Evolutionary conservation across 2,329 filamentous ascomycete species (phyloP), one percentile per base, ranked within the genome.

Genomic region (Venturia pyrina): DNA sequence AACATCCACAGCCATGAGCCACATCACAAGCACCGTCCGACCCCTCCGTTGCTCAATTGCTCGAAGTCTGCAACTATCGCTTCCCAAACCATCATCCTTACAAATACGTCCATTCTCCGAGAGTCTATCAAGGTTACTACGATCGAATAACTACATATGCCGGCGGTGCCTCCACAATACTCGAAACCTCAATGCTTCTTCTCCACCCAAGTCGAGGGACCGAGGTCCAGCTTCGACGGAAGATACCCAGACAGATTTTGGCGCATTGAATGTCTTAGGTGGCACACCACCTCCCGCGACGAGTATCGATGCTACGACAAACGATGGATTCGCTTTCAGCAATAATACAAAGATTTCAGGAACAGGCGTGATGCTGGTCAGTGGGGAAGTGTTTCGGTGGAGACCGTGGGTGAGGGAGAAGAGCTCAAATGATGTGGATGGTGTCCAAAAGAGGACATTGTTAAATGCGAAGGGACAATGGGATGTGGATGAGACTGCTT

Each of bases 301-400:
- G 0, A 87, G 87, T 1, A 86, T 99, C 59, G 92, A 97, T 71
- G 87, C 89, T 6, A 96, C 91, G 78, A 85, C 89, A 67, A 79
- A 83, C 67, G 87, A 93, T 71, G 95, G 95, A 1, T 99, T 99
- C 76, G 86, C 89, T 69, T 81, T 99, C 59, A 89, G 95, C 77
- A 96, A 87, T 71, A 92, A 93, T 13, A 79, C 89, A 44, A 87
- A 85, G 64, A 85, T 96, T 40, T 78, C 80, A 1, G 85, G 85
- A 0, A 82, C 85, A 63, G 93, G 91, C 0, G 84, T 92, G 34
- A 74, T 99, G 68, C 82, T 99, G 5, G 83, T 97, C 1, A 88
- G 87, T 50, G 93, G 93, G 6, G 92, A 98, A 76, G 92, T 89
- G 0, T 98, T 97, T 75, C 78, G 82, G 63, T 99, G 95, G 95